Evolutionary conservation across 495 filamentous ascomycete genomes (phyloP).

Genomic region (Podospora pseudoanserina): DNA sequence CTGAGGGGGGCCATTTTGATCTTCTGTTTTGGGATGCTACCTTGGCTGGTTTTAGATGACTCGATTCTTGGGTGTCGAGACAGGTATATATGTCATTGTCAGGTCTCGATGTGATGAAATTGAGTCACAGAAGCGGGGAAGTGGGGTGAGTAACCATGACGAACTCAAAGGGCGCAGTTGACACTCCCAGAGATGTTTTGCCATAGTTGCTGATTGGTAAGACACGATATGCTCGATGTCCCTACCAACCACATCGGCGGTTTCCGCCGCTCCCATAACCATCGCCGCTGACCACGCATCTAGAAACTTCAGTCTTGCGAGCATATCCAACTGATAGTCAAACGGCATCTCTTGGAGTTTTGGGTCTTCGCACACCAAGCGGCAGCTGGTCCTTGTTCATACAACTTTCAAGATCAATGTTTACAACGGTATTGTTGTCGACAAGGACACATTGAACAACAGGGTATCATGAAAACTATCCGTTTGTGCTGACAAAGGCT

Average conservation of each 20-base stretch:
- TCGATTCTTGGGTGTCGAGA: not conserved
- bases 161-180: not conserved
- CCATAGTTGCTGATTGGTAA: not conserved
- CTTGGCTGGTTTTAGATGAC: not conserved
- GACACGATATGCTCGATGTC: not conserved
- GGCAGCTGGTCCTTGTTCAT: too few species aligned
- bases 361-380: not conserved
- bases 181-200: not conserved
- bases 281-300: too few species aligned
- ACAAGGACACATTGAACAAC: not conserved
- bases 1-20: constrained; percentile 13
- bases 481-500: not conserved
- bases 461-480: not conserved
- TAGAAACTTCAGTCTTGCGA: too few species aligned
- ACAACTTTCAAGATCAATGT: too few species aligned
- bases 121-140: not conserved
- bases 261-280: too few species aligned
- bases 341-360: not conserved
- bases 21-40: not conserved
- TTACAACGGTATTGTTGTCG: not conserved
- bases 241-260: not conserved
- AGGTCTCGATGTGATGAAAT: not conserved
- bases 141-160: not conserved
- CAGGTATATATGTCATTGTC: not conserved
- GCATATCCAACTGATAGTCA: not conserved